Evolutionary conservation across 805 yeast species (phyloP), one percentile per base, ranked within the genome.

Genomic region (Cyberlindnera mississippiensis): DNA sequence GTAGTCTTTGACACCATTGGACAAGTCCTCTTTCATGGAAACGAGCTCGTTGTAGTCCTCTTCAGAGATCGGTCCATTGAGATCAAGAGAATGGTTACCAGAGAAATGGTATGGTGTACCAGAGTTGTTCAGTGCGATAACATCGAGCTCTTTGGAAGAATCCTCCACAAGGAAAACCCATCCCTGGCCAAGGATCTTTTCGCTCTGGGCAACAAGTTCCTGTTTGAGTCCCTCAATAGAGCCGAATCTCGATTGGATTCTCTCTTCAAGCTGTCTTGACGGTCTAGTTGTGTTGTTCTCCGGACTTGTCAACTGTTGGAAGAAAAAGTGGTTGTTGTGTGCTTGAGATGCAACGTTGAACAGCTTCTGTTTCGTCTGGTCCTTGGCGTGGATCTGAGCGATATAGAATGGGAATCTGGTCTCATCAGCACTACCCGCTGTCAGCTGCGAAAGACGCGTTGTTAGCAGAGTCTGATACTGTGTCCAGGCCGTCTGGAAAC

Each of bases 321-420:
- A 80, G 55, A 85, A 88, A 38, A 93, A 72, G 65, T 91, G 99
- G 68, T 93, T 93, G 66, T 89, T 90, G 67, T 85, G 91, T 3
- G 89, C 81, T 60, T 85, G 95, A 4, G 96, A 85, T 3, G 98
- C 97, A 57, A 74, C 78, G 65, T 90, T 93, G 72, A 82, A 90
- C n/a, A 77, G 63, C 41, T 77, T 76, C 27, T 89, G 81, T 53
- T 77, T 76, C 24, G 79, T 76, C 24, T 85, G 70, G 48, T 78
- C 76, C 54, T 76, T 75, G 4, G 89, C 83, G 1, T 93, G 78
- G 50, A 80, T 74, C 45, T 79, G 63, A 44, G 80, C 60, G 41
- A 87, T 77, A 47, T 85, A 85, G 60, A 82, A 78, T 3, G 96
- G 91, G 15, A 74, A 67, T 59, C 85, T 78, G 7, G 84, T 74